phyloP scores from a whole-genome alignment of 2,329 filamentous ascomycete genomes.

The Amylocarpus encephaloides region DNA sequence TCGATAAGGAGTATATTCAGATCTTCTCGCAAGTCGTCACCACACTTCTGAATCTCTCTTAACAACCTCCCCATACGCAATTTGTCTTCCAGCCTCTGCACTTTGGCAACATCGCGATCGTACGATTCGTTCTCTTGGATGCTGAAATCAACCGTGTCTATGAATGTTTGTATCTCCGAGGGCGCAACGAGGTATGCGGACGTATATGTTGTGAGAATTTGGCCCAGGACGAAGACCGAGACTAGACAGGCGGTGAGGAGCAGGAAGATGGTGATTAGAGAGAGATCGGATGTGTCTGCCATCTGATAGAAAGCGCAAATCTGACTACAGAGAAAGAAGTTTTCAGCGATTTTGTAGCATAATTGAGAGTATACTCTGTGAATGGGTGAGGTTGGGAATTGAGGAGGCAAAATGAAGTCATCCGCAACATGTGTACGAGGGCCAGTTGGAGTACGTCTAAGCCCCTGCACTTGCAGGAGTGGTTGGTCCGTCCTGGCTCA shows the following conservation, averaged over 20 bases:
- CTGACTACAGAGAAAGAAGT: slow-evolving; percentile 4
- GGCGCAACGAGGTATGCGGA: slow-evolving; percentile 53
- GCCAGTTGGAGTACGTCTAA: slow-evolving; percentile 1
- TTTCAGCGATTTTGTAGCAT: slow-evolving; percentile 11
- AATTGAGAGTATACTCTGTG: not conserved
- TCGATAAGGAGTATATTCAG: slow-evolving; percentile 46
- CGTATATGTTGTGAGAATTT: slow-evolving; percentile 46
- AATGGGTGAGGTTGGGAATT: not conserved
- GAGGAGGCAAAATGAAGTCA: slow-evolving; percentile 5
- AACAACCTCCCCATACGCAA: slow-evolving; percentile 51
- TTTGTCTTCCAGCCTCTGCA: slow-evolving; percentile 56
- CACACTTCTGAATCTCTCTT: slow-evolving; percentile 54
- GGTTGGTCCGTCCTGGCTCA: not conserved
- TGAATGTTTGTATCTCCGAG: slow-evolving; percentile 49
- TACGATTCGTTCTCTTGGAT: slow-evolving; percentile 59
- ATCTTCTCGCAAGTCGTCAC: slow-evolving; percentile 56
- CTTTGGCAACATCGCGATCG: slow-evolving; percentile 51
- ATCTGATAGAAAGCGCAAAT: slow-evolving; percentile 16
- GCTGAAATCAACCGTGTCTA: slow-evolving; percentile 53
- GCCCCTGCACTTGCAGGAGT: slow-evolving; percentile 7
- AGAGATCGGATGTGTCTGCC: slow-evolving; percentile 27
- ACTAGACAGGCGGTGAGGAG: slow-evolving; percentile 52
- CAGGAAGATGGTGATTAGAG: slow-evolving; percentile 41
- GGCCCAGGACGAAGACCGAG: slow-evolving; percentile 47
- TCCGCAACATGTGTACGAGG: not conserved